Evolutionary conservation across 1,284 basidiomycete species (phyloP).

Genomic region (Leccinum griseonigrum): DNA sequence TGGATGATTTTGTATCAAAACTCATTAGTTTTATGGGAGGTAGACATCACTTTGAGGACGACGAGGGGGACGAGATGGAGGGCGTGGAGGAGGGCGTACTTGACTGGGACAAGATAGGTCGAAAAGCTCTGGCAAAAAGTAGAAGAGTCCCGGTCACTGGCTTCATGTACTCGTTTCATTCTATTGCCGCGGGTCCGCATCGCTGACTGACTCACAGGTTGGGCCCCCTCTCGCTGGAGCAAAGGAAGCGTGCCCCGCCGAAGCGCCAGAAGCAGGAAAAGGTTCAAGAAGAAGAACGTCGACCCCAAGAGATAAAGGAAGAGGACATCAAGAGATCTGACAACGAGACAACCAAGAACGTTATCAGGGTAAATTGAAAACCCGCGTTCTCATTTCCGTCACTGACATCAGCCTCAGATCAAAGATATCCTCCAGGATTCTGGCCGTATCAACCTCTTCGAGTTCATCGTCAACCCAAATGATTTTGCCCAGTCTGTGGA

Average conservation of each 20-base stretch:
- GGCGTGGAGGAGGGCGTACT: conserved; percentile 44
- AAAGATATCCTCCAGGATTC: conserved; percentile 49
- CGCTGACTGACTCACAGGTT: conserved; percentile 47
- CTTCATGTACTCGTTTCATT: conserved; percentile 66
- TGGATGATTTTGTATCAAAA: conserved; percentile 78
- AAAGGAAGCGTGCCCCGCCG: conserved; percentile 58
- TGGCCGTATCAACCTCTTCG: conserved; percentile 70
- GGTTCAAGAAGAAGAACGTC: conserved; percentile 61
- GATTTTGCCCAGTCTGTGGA: conserved; percentile 92
- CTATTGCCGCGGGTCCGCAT: not conserved
- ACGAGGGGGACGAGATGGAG: conserved; percentile 48
- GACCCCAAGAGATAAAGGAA: conserved; percentile 73
- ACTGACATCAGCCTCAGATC: conserved; percentile 40
- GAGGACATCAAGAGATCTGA: conserved; percentile 74
- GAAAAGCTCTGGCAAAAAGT: conserved; percentile 71
- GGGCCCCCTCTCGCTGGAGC: conserved; percentile 74
- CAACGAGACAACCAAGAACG: conserved; percentile 83
- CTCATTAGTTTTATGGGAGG: conserved; percentile 74
- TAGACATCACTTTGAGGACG: conserved; percentile 44
- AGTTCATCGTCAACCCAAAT: conserved; percentile 81
- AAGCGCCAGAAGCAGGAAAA: conserved; percentile 75
- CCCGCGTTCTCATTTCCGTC: not conserved
- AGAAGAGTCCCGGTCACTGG: conserved; percentile 69
- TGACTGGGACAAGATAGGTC: conserved; percentile 74
- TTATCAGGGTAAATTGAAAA: conserved; percentile 48